These are phyloP conservation scores for Plasmodium billcollinsi DNA, from an alignment of 169 alveolate genomes.

Conservation along the genomic window DNA sequence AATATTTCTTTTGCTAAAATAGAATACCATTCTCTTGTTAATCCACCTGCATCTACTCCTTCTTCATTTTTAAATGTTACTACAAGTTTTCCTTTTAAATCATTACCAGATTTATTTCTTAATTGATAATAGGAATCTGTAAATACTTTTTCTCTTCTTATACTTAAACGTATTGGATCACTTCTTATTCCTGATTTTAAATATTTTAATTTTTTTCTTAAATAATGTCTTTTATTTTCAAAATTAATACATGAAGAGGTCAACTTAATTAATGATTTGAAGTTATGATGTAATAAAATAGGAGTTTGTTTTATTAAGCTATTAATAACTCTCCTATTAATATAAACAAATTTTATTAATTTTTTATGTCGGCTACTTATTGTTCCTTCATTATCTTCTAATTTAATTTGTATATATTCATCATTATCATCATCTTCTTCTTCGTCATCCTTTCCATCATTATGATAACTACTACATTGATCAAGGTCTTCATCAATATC, in stretches of 20 bases:
- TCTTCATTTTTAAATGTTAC: conserved; percentile 97
- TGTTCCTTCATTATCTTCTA: conserved; percentile 55
- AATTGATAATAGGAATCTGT: conserved; percentile 95
- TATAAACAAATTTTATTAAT: conserved; percentile 79
- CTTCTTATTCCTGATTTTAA: conserved; percentile 80
- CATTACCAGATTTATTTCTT: conserved; percentile 92
- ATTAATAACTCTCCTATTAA: conserved; percentile 82
- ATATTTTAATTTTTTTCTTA: conserved; percentile 92
- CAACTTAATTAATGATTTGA: conserved; percentile 87
- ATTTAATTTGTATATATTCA: conserved; percentile 66
- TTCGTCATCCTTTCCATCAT: conserved; percentile 3
- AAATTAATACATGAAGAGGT: conserved; percentile 96
- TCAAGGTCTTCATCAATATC: neutral
- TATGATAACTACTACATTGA: neutral
- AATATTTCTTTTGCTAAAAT: conserved; percentile 98
- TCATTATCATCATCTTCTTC: conserved; percentile 19
- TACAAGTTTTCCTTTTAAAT: conserved; percentile 94
- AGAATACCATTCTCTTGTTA: conserved; percentile 98
- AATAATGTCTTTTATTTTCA: conserved; percentile 97
- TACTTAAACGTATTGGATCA: conserved; percentile 90
- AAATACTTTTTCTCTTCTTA: conserved; percentile 96
- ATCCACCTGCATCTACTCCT: conserved; percentile 99
- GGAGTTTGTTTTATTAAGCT: conserved; percentile 89
- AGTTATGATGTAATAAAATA: conserved; percentile 85
- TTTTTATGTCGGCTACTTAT: conserved; percentile 77